These are phyloP conservation scores for Selaginella tamariscina DNA, from an alignment of 75 land plant species.

Conservation along the genomic window DNA sequence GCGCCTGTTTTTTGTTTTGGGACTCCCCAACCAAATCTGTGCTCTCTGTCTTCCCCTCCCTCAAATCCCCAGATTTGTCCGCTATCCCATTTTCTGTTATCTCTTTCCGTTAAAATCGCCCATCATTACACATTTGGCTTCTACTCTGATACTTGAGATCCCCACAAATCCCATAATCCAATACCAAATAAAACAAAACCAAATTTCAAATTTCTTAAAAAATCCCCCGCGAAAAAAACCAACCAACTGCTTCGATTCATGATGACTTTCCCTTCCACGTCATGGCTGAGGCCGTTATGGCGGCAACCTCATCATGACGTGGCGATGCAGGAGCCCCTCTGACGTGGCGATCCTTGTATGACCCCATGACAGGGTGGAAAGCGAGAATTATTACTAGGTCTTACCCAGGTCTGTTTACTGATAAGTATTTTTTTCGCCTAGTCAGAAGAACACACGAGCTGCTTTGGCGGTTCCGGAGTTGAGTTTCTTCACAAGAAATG, in stretches of 20 bases:
- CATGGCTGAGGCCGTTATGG: not conserved
- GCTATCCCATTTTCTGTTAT: not conserved
- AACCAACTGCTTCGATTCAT: not conserved
- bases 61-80: not conserved
- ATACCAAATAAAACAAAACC: too few relatives aligned
- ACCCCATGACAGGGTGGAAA: not conserved
- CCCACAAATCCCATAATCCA: too few relatives aligned
- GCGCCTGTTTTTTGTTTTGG: too few relatives aligned
- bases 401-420: too few relatives aligned
- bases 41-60: too few relatives aligned
- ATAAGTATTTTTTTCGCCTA: too few relatives aligned
- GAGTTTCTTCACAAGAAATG: not conserved
- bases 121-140: not conserved
- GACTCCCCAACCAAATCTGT: too few relatives aligned
- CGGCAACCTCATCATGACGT: not conserved
- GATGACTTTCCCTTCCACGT: not conserved
- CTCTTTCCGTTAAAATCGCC: not conserved
- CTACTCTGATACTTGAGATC: too few relatives aligned
- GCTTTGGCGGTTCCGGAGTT: too few relatives aligned
- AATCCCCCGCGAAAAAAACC: not conserved
- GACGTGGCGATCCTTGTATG: constrained; percentile 3
- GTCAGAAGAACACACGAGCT: too few relatives aligned
- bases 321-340: not conserved
- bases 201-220: not conserved
- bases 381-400: too few relatives aligned